Evolutionary conservation across 768 basidiomycete species (phyloP).

Genomic region (Cystofilobasidium bisporidii): DNA sequence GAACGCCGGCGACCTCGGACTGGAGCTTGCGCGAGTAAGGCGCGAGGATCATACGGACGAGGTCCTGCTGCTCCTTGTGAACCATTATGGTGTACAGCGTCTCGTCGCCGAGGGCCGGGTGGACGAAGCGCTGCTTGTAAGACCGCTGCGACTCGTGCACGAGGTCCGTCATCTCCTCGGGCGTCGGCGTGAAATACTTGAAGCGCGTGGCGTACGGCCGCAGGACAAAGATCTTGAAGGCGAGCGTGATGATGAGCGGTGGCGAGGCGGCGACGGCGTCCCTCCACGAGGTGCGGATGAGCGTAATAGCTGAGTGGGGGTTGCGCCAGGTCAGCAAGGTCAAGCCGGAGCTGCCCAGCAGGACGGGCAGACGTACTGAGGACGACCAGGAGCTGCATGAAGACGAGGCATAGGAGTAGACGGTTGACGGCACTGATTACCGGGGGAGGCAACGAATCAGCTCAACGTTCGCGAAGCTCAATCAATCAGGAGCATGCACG

Average conservation of each 20-base stretch:
- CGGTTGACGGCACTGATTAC: conserved; percentile 71
- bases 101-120: conserved; percentile 78
- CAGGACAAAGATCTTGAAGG: conserved; percentile 77
- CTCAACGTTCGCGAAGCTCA: not conserved
- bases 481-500: not conserved
- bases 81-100: conserved; percentile 47
- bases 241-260: conserved; percentile 64
- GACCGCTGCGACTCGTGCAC: conserved; percentile 47
- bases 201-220: conserved; percentile 59
- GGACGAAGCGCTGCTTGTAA: conserved; percentile 54
- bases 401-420: conserved; percentile 59
- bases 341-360: not conserved
- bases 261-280: conserved; percentile 23
- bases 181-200: conserved; percentile 70
- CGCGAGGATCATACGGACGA: conserved; percentile 23
- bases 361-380: conserved; percentile 55
- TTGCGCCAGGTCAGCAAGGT: not conserved
- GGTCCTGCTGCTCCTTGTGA: conserved; percentile 29
- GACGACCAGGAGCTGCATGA: conserved; percentile 62
- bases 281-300: conserved; percentile 25
- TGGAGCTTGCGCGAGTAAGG: conserved; percentile 23
- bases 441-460: conserved; percentile 34
- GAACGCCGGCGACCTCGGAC: conserved; percentile 23
- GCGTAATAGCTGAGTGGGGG: conserved; percentile 29
- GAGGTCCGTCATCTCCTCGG: conserved; percentile 51